Base-by-base conservation (phyloP, 1,139 yeast species). In the Spathaspora sp. region DNA sequence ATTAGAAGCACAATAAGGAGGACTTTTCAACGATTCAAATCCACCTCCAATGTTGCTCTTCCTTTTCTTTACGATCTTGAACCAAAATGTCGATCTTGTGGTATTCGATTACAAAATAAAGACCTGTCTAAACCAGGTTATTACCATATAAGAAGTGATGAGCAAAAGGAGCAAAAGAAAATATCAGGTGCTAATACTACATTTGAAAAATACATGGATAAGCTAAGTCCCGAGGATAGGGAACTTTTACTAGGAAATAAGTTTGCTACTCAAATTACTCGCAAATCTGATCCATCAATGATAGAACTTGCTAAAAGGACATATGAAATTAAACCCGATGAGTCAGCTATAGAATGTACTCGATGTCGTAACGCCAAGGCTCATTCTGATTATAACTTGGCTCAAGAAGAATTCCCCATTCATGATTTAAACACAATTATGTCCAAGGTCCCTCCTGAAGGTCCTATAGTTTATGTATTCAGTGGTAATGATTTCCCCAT, bases 401-500 rank as follows among this genome's bases (percentile, higher is more conserved):
- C 66, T 33, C 33, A 56, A 0, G 54, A 64, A 2, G 76, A 73
- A 36, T 76, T 71, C 45, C 67, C 68, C 6, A 66, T 67, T 4
- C 63, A 64, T 41, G 55, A 74, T 0, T 58, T 72, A 7, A 60
- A 66, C 2, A 60, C 65, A 4, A 65, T 81, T 2, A 49, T 81
- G 53, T 55, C 63, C 4, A 50, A 55, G 3, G 69, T 84, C 2
- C 88, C 89, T 2, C 59, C 57, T 2, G 57, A 66, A 26, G 80
- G 82, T 1, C 72, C 75, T 29, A 56, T 87, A 2, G 75, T 84
- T 1, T 83, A 85, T 56, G 80, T 87, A 1, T 70, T 84, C 11
- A 82, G 84, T 42, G 82, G 85, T 0, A 63, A 74, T 24, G 95
- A 88, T 54, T 87, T 87, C 57, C 96, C 96, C 1, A 66, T 84